Conservation (phyloP, 495 filamentous ascomycete species). For the Aspergillus carlsbadensis region DNA sequence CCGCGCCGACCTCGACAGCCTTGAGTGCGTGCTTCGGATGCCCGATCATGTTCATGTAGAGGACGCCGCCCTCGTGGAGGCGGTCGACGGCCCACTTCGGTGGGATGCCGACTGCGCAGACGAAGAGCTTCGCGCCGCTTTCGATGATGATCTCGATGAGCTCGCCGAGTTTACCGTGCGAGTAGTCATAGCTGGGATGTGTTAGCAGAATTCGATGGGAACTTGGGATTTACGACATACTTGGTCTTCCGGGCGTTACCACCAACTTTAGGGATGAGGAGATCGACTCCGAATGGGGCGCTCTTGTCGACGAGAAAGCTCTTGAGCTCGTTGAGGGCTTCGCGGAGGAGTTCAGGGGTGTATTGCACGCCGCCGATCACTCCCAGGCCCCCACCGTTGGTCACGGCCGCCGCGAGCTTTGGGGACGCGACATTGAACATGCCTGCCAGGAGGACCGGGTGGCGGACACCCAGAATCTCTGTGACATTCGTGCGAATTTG, state of each 20-base stretch:
- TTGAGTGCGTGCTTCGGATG: conserved; percentile 98
- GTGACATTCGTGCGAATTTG: conserved; percentile 84
- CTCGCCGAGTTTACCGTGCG: conserved; percentile 93
- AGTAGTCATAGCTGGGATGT: conserved; percentile 90
- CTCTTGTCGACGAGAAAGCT: conserved; percentile 86
- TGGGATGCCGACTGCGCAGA: conserved; percentile 93
- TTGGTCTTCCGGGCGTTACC: conserved; percentile 92
- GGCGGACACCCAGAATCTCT: conserved; percentile 93
- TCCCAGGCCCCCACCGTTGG: conserved; percentile 93
- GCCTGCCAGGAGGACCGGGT: conserved; percentile 90
- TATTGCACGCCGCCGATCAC: conserved; percentile 96
- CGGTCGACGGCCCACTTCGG: conserved; percentile 83
- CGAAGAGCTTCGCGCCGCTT: conserved; percentile 86
- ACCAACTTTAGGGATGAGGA: conserved; percentile 90
- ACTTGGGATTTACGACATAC: conserved; percentile 47
- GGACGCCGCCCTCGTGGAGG: conserved; percentile 80
- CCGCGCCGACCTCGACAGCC: conserved; percentile 81
- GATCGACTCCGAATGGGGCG: conserved; percentile 94
- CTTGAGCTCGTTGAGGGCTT: conserved; percentile 94
- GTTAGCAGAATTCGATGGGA: neutral
- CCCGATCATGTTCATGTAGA: conserved; percentile 99
- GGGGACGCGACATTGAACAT: conserved; percentile 99
- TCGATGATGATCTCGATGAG: conserved; percentile 90
- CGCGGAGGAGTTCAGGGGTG: conserved; percentile 91
- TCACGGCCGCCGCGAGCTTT: conserved; percentile 93